Evolutionary conservation across 345 rosid genomes (phyloP).

Genomic region (Hibiscus trionum): DNA sequence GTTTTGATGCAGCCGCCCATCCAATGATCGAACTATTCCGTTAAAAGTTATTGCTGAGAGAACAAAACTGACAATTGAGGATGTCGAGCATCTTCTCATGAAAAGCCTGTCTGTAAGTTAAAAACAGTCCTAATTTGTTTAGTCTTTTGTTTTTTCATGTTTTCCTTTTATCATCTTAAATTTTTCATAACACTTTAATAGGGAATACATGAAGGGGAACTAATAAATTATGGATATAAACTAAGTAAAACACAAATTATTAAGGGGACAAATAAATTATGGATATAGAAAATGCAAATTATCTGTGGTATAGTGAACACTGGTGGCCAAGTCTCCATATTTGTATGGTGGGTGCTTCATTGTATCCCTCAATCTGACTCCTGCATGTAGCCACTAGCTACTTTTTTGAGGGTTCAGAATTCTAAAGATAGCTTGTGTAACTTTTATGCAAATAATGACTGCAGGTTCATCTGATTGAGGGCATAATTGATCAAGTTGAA

Average conservation of each 20-base stretch:
- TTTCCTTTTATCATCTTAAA: not conserved
- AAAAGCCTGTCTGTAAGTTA: not conserved
- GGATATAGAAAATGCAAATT: not conserved
- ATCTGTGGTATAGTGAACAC: not conserved
- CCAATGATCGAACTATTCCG: not conserved
- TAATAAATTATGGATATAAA: too few species aligned
- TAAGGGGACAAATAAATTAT: not conserved
- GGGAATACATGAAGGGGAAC: too few species aligned
- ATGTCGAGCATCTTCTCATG: not conserved
- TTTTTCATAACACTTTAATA: not conserved
- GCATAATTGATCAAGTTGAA: not conserved
- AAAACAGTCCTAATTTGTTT: not conserved
- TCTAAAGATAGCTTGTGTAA: not conserved
- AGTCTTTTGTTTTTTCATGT: not conserved
- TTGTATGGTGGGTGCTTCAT: not conserved
- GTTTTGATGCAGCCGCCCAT: not conserved
- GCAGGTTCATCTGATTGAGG: constrained; percentile 1
- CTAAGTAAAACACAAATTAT: too few species aligned
- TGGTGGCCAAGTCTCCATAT: not conserved
- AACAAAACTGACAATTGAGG: not conserved
- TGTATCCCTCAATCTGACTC: not conserved
- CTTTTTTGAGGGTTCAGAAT: not conserved
- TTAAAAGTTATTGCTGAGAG: not conserved
- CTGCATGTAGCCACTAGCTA: not conserved
- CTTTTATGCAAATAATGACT: not conserved